These are phyloP conservation scores for Trichoderma parareesei DNA, from an alignment of 495 filamentous ascomycete genomes.

Conservation along the genomic window DNA sequence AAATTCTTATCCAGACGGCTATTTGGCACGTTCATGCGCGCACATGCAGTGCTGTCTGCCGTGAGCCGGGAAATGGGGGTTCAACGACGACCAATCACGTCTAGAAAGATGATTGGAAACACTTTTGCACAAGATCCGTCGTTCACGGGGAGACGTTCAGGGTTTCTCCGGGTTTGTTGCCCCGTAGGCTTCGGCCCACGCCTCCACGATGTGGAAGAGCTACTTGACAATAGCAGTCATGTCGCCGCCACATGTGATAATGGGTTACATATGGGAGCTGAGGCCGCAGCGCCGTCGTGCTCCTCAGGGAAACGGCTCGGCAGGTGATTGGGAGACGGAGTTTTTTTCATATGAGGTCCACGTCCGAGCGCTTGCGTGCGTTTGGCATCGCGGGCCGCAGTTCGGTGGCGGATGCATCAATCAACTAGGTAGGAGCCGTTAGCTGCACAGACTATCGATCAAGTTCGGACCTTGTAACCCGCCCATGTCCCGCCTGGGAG, in stretches of 20 bases:
- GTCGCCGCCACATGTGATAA: background rate
- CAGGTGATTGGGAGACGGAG: too few relatives aligned
- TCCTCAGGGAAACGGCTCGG: too few relatives aligned
- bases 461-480: too few relatives aligned
- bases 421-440: background rate
- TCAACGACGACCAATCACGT: background rate
- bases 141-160: background rate
- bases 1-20: background rate
- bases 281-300: background rate
- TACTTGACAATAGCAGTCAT: too few relatives aligned
- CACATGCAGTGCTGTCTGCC: background rate
- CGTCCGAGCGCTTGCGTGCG: too few relatives aligned
- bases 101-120: background rate
- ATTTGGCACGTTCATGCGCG: background rate
- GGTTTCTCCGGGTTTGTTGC: background rate
- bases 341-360: too few relatives aligned
- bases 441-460: background rate
- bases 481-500: background rate
- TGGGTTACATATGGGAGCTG: background rate
- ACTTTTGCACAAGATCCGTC: background rate
- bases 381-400: background rate
- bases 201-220: too few relatives aligned
- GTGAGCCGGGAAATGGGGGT: background rate
- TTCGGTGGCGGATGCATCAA: background rate
- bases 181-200: background rate